phyloP scores from a whole-genome alignment of 2,329 filamentous ascomycete species.

The Stachybotrys chlorohalonatus region DNA sequence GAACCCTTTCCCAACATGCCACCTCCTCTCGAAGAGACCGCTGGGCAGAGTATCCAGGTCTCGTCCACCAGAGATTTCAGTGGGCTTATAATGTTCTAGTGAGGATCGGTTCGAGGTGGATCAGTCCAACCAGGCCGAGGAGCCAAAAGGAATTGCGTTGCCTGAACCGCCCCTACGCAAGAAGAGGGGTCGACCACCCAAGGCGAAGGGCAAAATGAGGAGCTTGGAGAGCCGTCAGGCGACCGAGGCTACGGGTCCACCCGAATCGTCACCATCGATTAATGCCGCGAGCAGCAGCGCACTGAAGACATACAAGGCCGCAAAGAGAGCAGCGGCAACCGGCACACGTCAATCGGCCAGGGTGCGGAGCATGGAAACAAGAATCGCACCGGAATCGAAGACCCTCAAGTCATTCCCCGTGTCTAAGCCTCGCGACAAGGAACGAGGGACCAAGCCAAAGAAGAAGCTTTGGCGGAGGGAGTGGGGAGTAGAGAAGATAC shows the following conservation, averaged over 20 bases:
- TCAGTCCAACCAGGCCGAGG: not conserved
- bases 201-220: not conserved
- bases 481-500: constrained; percentile 39
- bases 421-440: not conserved
- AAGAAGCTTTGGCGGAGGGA: constrained; percentile 14
- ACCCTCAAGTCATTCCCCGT: not conserved
- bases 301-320: not conserved
- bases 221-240: not conserved
- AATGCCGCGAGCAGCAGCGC: not conserved
- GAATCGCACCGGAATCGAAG: not conserved
- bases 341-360: not conserved
- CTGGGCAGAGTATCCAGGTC: not conserved
- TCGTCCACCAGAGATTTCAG: not conserved
- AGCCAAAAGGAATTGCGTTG: not conserved
- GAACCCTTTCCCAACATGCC: not conserved
- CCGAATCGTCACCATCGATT: not conserved
- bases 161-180: not conserved
- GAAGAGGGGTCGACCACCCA: not conserved
- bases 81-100: not conserved
- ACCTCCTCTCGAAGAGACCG: not conserved
- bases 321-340: too few species aligned
- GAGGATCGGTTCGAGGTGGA: not conserved
- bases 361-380: not conserved
- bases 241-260: not conserved
- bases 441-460: constrained; percentile 5